A percentile compares a stretch with the other conserved stretches of the same genome.
These are phyloP conservation scores for Dendrobium nobile DNA, from an alignment of 106 monocot species.

Conservation along the genomic window DNA sequence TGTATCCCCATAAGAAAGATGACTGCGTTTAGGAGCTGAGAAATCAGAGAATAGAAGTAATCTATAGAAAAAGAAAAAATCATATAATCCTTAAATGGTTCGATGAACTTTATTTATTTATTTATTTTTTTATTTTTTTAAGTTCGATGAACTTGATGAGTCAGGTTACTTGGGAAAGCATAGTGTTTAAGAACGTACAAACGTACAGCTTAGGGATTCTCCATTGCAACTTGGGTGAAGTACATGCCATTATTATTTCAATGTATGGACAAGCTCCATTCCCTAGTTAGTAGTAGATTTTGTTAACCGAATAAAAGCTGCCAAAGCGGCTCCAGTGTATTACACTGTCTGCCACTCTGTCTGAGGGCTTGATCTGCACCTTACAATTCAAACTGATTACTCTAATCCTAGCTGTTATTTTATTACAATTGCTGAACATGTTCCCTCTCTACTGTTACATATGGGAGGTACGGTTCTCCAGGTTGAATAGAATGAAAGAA, in stretches of 20 bases:
- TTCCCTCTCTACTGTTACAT: too few relatives aligned
- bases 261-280: background rate
- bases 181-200: background rate
- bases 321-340: too few relatives aligned
- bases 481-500: too few relatives aligned
- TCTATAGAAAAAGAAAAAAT: background rate
- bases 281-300: background rate
- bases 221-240: background rate
- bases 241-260: background rate
- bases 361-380: too few relatives aligned
- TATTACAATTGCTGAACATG: too few relatives aligned
- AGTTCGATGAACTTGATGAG: background rate
- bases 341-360: too few relatives aligned
- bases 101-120: background rate
- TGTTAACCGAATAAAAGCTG: too few relatives aligned
- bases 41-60: slow-evolving; percentile 21
- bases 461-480: too few relatives aligned
- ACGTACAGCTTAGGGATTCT: background rate
- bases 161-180: background rate
- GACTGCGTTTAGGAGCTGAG: slow-evolving; percentile 51
- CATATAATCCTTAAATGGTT: background rate
- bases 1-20: slow-evolving; percentile 97
- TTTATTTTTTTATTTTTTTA: too few relatives aligned
- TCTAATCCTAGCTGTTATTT: too few relatives aligned
- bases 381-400: too few relatives aligned